Base-by-base conservation (phyloP, 805 yeast genomes). In the Metschnikowia santaceciliae region DNA sequence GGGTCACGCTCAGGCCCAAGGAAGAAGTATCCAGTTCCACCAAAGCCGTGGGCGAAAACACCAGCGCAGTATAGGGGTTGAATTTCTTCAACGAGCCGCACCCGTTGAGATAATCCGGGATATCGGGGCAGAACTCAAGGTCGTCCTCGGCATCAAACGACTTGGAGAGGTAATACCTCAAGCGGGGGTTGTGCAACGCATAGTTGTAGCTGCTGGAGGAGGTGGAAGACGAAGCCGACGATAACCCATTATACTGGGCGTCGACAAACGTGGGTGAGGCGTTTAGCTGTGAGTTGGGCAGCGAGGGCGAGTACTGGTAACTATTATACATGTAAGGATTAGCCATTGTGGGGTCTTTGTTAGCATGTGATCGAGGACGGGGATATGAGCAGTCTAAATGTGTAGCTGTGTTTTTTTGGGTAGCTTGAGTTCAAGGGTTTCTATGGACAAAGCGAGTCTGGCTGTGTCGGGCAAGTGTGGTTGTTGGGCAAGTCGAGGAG, bases 61-160 rank as follows among this genome's bases (percentile, higher is more conserved):
- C 76, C 42, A 79, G 69, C 1, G 88, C 82, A 2, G 87, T 82
- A 62, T 83, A 83, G 4, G 89, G 88, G 62, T 84, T 83, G 68
- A 83, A 84, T 63, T 77, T 82, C 60, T 76, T 78, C 53, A 67
- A 61, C 17, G 65, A 61, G 14, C 75, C 74, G 50, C 71, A 65
- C 11, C 54, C 51, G 23, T 37, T 32, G 11, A 54, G 56, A 39
- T 56, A 52, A 20, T 74, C 77, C 8, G 76, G 75, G 35, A 79
- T 80, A 42, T 80, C 85, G 1, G 87, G 87, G 58, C 87, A 82
- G 55, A 82, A 82, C 62, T 82, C 86, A 58, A 81, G 61, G 62
- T 82, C 87, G 60, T 82, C 87, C 59, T 82, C 86, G 7, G 76
- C 57, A 52, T 82, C 87, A 65, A 82, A 82, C 32, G 82, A 80